A percentile compares a stretch with the other conserved stretches of the same genome.
Evolutionary conservation across 139 green algal genomes (phyloP).

Genomic region (Diplosphaera chodatii): DNA sequence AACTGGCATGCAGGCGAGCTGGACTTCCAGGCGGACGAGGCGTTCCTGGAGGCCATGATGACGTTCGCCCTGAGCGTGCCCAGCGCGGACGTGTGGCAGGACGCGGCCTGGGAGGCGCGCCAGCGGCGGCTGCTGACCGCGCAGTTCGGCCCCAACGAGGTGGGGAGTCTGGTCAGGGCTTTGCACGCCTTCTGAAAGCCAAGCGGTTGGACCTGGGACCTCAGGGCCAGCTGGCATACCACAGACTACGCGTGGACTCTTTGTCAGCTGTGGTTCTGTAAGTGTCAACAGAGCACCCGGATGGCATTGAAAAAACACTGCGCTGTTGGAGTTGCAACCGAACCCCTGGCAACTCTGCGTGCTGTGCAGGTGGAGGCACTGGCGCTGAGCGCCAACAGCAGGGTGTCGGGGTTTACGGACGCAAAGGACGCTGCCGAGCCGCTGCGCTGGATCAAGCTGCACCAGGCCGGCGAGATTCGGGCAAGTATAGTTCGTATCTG

Average conservation of each 20-base stretch:
- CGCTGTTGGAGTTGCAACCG: too few species aligned
- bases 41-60: slow-evolving; percentile 70
- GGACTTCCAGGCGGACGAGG: slow-evolving; percentile 46
- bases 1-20: slow-evolving; percentile 13
- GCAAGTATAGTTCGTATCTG: too few species aligned
- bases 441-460: slow-evolving; percentile 20
- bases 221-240: too few species aligned
- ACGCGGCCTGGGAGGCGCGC: slow-evolving; percentile 56
- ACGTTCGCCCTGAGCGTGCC: slow-evolving; percentile 66
- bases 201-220: too few species aligned
- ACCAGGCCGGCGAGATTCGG: slow-evolving; percentile 19
- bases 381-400: slow-evolving; percentile 34
- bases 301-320: too few species aligned
- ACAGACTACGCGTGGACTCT: too few species aligned
- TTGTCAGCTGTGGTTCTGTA: too few species aligned
- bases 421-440: not conserved
- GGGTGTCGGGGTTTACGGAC: slow-evolving; percentile 1
- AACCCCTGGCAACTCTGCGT: too few species aligned
- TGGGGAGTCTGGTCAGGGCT: too few species aligned
- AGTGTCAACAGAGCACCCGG: too few species aligned
- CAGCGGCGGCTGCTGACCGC: slow-evolving; percentile 45
- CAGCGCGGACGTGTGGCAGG: slow-evolving; percentile 58
- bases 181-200: too few species aligned
- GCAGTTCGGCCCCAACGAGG: slow-evolving; percentile 46
- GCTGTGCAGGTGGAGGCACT: slow-evolving; percentile 41